These are phyloP conservation scores for Umbelopsis isabellina DNA, from an alignment of 192 early-diverging fungal genomes.

Conservation along the genomic window DNA sequence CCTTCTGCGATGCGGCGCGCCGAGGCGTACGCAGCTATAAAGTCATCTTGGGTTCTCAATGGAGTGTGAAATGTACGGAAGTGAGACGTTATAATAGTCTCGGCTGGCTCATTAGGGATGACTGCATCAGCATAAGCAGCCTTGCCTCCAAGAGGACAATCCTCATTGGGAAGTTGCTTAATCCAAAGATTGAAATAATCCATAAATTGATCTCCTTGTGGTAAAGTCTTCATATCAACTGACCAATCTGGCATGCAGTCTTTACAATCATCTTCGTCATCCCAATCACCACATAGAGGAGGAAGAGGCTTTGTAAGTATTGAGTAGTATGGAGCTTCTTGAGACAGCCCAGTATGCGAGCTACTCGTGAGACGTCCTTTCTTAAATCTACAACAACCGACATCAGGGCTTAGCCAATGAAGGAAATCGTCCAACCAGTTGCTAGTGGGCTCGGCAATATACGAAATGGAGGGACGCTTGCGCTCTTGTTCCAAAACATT, in stretches of 20 bases:
- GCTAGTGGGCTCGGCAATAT: slow-evolving; percentile 62
- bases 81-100: slow-evolving; percentile 55
- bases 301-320: slow-evolving; percentile 23
- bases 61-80: slow-evolving; percentile 66
- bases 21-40: slow-evolving; percentile 58
- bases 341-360: neutral
- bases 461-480: slow-evolving; percentile 60
- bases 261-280: slow-evolving; percentile 55
- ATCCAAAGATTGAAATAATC: slow-evolving; percentile 58
- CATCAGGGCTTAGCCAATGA: slow-evolving; percentile 63
- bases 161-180: slow-evolving; percentile 48
- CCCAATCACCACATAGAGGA: slow-evolving; percentile 47
- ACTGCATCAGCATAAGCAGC: slow-evolving; percentile 68
- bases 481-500: slow-evolving; percentile 67
- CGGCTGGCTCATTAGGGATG: slow-evolving; percentile 38
- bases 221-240: slow-evolving; percentile 58
- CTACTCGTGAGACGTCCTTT: slow-evolving; percentile 22
- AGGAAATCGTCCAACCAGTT: slow-evolving; percentile 70
- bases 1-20: slow-evolving; percentile 61
- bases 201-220: slow-evolving; percentile 60
- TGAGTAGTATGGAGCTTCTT: neutral
- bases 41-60: slow-evolving; percentile 57
- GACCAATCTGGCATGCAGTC: slow-evolving; percentile 49
- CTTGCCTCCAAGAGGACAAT: slow-evolving; percentile 65
- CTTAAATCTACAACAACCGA: slow-evolving; percentile 60